Evolutionary conservation across 768 basidiomycete genomes (phyloP).

Genomic region (Epithele typhae): DNA sequence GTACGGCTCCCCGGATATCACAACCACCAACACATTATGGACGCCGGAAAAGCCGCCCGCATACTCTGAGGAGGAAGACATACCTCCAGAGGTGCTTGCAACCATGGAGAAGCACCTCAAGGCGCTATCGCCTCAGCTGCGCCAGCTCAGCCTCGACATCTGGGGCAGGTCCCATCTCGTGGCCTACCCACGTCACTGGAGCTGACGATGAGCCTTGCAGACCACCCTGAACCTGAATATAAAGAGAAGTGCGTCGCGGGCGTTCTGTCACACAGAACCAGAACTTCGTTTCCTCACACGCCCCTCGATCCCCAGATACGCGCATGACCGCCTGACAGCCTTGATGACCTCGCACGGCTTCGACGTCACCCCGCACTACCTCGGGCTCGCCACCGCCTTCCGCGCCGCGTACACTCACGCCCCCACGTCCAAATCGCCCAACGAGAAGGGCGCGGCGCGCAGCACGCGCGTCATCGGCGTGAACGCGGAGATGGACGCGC

Average conservation of each 20-base stretch:
- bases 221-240: conserved; percentile 15
- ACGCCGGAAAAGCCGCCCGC: conserved; percentile 16
- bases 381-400: conserved; percentile 74
- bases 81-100: conserved; percentile 36
- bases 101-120: conserved; percentile 55
- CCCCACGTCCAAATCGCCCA: conserved; percentile 28
- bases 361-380: conserved; percentile 64
- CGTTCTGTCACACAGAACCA: too few relatives aligned
- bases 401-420: conserved; percentile 64
- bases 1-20: not conserved
- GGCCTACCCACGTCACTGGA: not conserved
- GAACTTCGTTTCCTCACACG: conserved; percentile 3
- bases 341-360: conserved; percentile 71
- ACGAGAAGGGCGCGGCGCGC: conserved; percentile 18
- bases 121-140: conserved; percentile 46
- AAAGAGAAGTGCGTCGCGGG: conserved; percentile 27
- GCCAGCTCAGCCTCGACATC: conserved; percentile 64
- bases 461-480: conserved; percentile 57
- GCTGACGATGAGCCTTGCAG: conserved; percentile 4
- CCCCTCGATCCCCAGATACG: conserved; percentile 43
- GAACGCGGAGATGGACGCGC: conserved; percentile 74
- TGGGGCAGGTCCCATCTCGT: conserved; percentile 47
- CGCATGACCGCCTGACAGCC: conserved; percentile 62
- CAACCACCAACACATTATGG: too few relatives aligned
- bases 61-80: conserved; percentile 14